Evolutionary conservation across 306 rosid species (phyloP), one percentile per base, ranked within the genome.

Genomic region (Acacia acuminata): DNA sequence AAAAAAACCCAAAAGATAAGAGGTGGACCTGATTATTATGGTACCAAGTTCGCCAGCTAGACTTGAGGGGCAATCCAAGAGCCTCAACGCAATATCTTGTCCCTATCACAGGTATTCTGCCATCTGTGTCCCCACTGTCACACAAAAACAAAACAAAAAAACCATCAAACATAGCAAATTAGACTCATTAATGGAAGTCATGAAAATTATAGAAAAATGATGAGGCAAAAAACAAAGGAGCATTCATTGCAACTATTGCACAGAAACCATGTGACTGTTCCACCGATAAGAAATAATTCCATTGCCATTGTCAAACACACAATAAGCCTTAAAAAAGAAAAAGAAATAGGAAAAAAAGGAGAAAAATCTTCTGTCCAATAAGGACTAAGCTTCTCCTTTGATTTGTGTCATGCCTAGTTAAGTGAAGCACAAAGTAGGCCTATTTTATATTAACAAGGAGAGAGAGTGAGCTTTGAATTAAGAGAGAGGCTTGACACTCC

Each of bases 101-200:
- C 50, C 90, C 92, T 61, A 87, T 85, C 44, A 87, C 89, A 0
- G 92, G 92, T 30, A 89, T 5, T 77, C 92, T 87, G 22, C 88
- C 92, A 81, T 89, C 92, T 43, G 90, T 66, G 58, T 89, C 92
- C 68, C 92, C 92, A 81, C 90, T 89, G 86, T 84, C 45, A 75
- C 85, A 75, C 47, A 58, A 58, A 38, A 72, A 72, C 38, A 1
- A 25, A n/a, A n/a, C n/a, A n/a, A n/a, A n/a, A n/a, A n/a, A n/a
- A 12, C 38, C 60, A 14, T 16, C 22, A 24, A 71, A 44, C 1
- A 43, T 7, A 71, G 38, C n/a, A 36, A 8, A 27, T 48, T 8
- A 22, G 48, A 0, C 16, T 75, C 44, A 75, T 72, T 19, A 66
- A 78, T 67, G 72, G 73, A 2, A 71, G 67, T 77, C 85, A 72